phyloP scores from a whole-genome alignment of 768 basidiomycete genomes.

The Dacryopinax primogenitus region DNA sequence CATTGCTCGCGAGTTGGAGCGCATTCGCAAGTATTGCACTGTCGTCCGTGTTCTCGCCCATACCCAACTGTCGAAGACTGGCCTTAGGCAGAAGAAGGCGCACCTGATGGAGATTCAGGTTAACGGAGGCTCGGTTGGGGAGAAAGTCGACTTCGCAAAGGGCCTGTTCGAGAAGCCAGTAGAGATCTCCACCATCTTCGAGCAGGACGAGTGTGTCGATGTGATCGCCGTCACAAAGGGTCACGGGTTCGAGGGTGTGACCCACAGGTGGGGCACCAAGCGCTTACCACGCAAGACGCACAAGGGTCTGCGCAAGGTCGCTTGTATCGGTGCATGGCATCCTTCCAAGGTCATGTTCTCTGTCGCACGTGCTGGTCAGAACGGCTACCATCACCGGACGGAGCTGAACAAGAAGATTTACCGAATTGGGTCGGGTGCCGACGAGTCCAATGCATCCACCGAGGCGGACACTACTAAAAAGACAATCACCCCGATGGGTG shows the following conservation, averaged over 20 bases:
- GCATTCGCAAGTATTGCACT: conserved; percentile 99
- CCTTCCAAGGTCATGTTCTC: conserved; percentile 99
- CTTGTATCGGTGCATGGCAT: conserved; percentile 98
- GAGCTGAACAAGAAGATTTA: conserved; percentile 99
- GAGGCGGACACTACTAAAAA: conserved; percentile 92
- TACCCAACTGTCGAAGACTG: conserved; percentile 97
- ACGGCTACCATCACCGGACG: conserved; percentile 92
- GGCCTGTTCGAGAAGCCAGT: conserved; percentile 94
- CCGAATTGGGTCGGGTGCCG: conserved; percentile 71
- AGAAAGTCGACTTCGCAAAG: conserved; percentile 95
- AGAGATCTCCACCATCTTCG: conserved; percentile 73
- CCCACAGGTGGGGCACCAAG: conserved; percentile 98
- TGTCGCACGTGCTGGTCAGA: conserved; percentile 99
- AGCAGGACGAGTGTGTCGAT: conserved; percentile 94
- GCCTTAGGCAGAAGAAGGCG: conserved; percentile 96
- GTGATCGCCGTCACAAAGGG: conserved; percentile 98
- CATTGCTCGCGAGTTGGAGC: conserved; percentile 88
- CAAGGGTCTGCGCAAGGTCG: conserved; percentile 99
- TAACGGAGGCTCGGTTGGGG: conserved; percentile 88
- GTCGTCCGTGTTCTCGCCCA: conserved; percentile 99
- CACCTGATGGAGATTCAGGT: conserved; percentile 99
- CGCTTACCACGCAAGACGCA: conserved; percentile 98
- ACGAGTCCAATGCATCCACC: conserved; percentile 78
- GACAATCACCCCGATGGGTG: conserved; percentile 91
- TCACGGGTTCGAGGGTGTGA: conserved; percentile 99